phyloP scores from a whole-genome alignment of 768 basidiomycete species.

The Xerocomus brunneocitrinus region DNA sequence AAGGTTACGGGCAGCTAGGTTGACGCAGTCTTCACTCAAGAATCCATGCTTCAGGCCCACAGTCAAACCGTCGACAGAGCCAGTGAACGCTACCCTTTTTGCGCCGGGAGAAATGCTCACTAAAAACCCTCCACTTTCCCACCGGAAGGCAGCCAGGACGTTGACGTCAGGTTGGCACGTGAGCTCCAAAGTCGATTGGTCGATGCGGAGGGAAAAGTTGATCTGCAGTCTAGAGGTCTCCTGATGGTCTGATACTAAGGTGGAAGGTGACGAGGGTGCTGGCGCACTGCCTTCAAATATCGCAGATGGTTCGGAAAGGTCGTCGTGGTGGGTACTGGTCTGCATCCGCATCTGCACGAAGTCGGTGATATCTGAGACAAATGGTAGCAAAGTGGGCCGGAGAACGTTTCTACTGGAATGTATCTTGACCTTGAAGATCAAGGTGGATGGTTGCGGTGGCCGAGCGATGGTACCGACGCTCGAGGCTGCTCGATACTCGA shows the following conservation, averaged over 20 bases:
- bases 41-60: slow-evolving; percentile 82
- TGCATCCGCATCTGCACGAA: slow-evolving; percentile 70
- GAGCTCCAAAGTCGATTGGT: slow-evolving; percentile 79
- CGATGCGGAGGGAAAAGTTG: slow-evolving; percentile 86
- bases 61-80: slow-evolving; percentile 76
- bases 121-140: slow-evolving; percentile 93
- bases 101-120: slow-evolving; percentile 72
- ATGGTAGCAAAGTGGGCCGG: slow-evolving; percentile 77
- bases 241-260: slow-evolving; percentile 8
- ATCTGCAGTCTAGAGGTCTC: slow-evolving; percentile 56
- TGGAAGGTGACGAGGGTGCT: slow-evolving; percentile 18
- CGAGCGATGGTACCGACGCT: slow-evolving; percentile 34
- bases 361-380: slow-evolving; percentile 70
- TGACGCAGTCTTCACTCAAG: slow-evolving; percentile 77
- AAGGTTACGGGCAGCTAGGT: slow-evolving; percentile 77
- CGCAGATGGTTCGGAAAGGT: slow-evolving; percentile 12
- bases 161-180: slow-evolving; percentile 91
- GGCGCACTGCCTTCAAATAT: slow-evolving; percentile 5
- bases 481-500: slow-evolving; percentile 68
- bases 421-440: slow-evolving; percentile 84
- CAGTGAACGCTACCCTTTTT: slow-evolving; percentile 67
- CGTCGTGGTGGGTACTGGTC: slow-evolving; percentile 35
- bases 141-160: slow-evolving; percentile 82
- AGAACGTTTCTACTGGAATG: slow-evolving; percentile 86
- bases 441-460: slow-evolving; percentile 47